phyloP scores from a whole-genome alignment of 2,329 filamentous ascomycete species.

The Cordyceps javanica region DNA sequence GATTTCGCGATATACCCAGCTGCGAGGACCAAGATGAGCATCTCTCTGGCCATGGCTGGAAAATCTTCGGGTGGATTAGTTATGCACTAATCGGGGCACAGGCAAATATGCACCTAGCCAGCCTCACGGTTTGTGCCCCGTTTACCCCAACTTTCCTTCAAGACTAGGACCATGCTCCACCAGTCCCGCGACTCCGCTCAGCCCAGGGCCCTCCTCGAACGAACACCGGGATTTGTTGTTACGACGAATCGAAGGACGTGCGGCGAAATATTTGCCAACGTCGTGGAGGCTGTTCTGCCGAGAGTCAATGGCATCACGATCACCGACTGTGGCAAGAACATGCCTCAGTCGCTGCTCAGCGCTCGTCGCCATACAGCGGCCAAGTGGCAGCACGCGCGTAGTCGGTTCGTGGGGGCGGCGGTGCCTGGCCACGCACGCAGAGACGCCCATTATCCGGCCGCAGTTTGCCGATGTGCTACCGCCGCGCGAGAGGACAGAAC shows the following conservation, averaged over 20 bases:
- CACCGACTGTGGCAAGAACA: conserved; percentile 19
- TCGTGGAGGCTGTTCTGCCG: neutral
- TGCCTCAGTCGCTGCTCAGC: conserved; percentile 13
- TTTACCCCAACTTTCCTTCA: conserved; percentile 11
- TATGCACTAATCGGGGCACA: conserved; percentile 6
- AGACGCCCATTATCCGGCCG: conserved; percentile 1
- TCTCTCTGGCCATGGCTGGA: conserved; percentile 6
- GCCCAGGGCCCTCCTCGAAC: neutral
- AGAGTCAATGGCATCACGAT: conserved; percentile 26
- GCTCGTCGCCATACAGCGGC: conserved; percentile 13
- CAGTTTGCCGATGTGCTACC: conserved; percentile 14
- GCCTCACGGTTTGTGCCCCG: neutral
- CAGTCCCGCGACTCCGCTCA: neutral
- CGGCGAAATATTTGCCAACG: neutral
- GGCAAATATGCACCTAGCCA: conserved; percentile 9
- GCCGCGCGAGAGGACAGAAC: conserved; percentile 12
- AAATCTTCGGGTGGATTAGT: conserved; percentile 14
- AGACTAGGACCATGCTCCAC: neutral
- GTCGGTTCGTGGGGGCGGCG: conserved; percentile 19
- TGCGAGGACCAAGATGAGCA: conserved; percentile 10
- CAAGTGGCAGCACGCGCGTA: conserved; percentile 16
- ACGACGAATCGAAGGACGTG: neutral
- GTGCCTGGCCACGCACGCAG: conserved; percentile 20
- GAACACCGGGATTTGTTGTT: neutral
- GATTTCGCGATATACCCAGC: neutral